Conservation (phyloP, 164 flowering plant genomes). For the Litsea cubeba region DNA sequence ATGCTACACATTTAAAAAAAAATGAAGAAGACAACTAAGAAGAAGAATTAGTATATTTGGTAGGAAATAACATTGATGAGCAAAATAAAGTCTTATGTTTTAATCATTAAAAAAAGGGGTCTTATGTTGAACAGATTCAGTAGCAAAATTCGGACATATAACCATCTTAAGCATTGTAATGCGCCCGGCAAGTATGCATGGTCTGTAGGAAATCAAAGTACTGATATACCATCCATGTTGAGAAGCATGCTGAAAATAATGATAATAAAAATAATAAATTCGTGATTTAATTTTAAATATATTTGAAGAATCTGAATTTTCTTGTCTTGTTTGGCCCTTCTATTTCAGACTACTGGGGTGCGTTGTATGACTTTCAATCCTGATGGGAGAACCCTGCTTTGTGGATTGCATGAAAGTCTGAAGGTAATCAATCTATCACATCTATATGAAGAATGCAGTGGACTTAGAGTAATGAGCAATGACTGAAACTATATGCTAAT, state of each 20-base stretch:
- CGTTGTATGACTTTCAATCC: constrained; percentile 89
- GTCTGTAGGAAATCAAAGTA: not conserved
- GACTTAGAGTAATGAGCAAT: not conserved
- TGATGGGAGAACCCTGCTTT: constrained; percentile 89
- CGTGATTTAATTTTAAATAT: too few species aligned
- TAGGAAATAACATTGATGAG: too few species aligned
- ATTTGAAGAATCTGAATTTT: not conserved
- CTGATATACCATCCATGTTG: not conserved
- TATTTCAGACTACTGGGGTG: constrained; percentile 70
- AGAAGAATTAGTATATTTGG: too few species aligned
- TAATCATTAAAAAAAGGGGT: too few species aligned
- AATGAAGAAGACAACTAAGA: too few species aligned
- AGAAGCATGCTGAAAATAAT: not conserved
- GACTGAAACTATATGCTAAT: constrained; percentile 3
- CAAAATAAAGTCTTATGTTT: too few species aligned
- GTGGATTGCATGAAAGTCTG: constrained; percentile 93
- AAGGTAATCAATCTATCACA: constrained; percentile 41
- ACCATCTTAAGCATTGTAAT: too few species aligned
- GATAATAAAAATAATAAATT: too few species aligned
- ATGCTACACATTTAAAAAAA: too few species aligned
- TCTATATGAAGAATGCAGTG: not conserved
- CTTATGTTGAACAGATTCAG: too few species aligned
- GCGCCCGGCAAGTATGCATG: not conserved
- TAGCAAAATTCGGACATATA: too few species aligned
- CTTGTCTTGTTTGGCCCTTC: constrained; percentile 2